Evolutionary conservation across 2,329 filamentous ascomycete species (phyloP), one percentile per base, ranked within the genome.

Genomic region (Ciborinia camelliae): DNA sequence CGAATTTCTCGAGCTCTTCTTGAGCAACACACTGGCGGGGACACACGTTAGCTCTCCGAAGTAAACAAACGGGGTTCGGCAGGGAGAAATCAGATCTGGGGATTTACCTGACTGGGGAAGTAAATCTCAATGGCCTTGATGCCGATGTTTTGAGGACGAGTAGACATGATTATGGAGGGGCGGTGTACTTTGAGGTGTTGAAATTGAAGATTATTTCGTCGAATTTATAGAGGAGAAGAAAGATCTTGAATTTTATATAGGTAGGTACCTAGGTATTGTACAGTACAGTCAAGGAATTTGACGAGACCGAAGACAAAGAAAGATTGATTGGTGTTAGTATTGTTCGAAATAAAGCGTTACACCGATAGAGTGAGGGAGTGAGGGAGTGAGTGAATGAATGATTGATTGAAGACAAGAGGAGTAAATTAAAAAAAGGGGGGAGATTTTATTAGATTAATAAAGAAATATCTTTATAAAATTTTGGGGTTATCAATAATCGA

Each of bases 41-140:
- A 51, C 4, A n/a, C 26, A 30, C 48, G 43, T 67, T 47, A 67
- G 66, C 41, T 51, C 35, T 45, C 47, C 37, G 18, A 28, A 28
- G 18, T 28, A 18, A 37, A 47, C 23, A 28, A 53, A 23, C 15
- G 32, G 47, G 23, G n/a, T 28, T 26, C 26, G 7, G 47, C n/a
- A 30, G 18, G 14, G 30, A 23, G 7, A n/a, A 30, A 2, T 43
- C 3, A 8, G 48, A 51, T 15, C 12, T 23, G 35, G 32, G 26
- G 20, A 80, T 87, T 70, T 80, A 94, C 91, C 87, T 94, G 91
- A 78, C 84, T 90, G 70, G 91, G 91, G 76, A 92, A 91, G 79
- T 95, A 95, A 76, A 95, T 86, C 78, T 95, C 91, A 79, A 95
- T 91, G 89, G 90, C 91, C 83, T 95, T 94, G 77, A 95, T 92